Base-by-base conservation (phyloP, 2,329 filamentous ascomycete genomes). In the Xylaria sp. region DNA sequence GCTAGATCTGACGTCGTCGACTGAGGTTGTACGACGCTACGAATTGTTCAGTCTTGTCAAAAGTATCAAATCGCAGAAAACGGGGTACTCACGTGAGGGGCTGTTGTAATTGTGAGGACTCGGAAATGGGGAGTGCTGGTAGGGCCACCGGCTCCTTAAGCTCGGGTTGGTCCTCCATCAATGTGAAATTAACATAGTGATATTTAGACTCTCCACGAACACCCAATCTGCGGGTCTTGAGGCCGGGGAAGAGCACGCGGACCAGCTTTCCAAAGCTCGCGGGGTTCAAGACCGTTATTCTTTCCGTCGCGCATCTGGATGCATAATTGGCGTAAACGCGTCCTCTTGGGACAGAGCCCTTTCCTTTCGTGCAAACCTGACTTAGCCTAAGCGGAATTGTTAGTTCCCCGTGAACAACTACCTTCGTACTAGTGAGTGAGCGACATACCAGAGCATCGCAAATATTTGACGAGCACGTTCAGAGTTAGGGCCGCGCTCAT, bases 131-230 rank as follows among this genome's bases (percentile, higher is more conserved):
- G 25, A 84, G 79, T 4, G 83, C 78, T n/a, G 83, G 79, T 23
- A 83, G 83, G 3, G 80, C 79, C 46, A 82, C 80, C 15, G 83
- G 80, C 32, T 86, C 82, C 48, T 79, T 79, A 4, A 82, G 69
- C 15, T 87, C 85, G 4, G 83, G 79, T 62, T 86, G 82, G 66
- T 90, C 88, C 59, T 90, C 88, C 48, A 83, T 80, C 59, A 91
- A 80, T 13, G 83, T 83, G 74, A 91, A 91, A 76, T 90, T 90
- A 55, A 91, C 89, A 76, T 99, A 99, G 80, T 99, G 96, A 79
- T 99, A 99, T 79, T 99, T 99, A 15, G 96, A 99, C 82, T 98
- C 95, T 71, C 96, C 96, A 61, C 96, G 90, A 55, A 98, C 94
- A 70, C 96, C 96, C 13, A 99, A 85, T 71, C 96, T 89, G 67